Conservation (phyloP, 208 protist species). For the Leishmania gerbilli region DNA sequence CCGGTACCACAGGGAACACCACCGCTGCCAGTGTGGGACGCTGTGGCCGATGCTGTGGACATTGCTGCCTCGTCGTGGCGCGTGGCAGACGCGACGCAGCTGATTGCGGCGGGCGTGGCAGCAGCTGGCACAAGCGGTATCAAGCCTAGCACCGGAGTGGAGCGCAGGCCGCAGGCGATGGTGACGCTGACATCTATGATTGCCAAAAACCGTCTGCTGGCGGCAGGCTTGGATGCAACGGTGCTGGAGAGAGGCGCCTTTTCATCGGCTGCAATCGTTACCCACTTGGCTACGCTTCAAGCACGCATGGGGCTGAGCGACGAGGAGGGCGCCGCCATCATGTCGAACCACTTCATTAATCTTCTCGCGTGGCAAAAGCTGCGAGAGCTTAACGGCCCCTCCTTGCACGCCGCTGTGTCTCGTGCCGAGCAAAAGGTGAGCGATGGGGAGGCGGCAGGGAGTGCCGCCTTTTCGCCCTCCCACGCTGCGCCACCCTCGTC, state of each 20-base stretch:
- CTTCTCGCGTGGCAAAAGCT: constrained; percentile 80
- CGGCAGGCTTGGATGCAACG: constrained; percentile 50
- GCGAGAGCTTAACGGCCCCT: constrained; percentile 60
- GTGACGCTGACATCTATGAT: constrained; percentile 68
- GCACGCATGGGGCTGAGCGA: constrained; percentile 43
- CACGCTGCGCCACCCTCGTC: not conserved
- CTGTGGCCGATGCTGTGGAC: constrained; percentile 74
- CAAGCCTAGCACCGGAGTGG: not conserved
- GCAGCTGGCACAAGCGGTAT: constrained; percentile 9
- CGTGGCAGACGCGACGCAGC: constrained; percentile 54
- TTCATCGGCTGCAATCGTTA: constrained; percentile 59
- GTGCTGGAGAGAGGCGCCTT: constrained; percentile 63
- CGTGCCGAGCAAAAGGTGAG: not conserved
- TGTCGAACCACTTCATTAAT: constrained; percentile 90
- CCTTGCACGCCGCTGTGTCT: not conserved
- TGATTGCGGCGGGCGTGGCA: constrained; percentile 23
- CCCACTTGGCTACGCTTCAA: constrained; percentile 53
- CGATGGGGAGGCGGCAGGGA: not conserved
- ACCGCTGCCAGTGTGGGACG: constrained; percentile 69
- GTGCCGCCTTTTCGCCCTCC: not conserved
- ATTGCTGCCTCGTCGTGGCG: constrained; percentile 73
- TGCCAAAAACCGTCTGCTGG: constrained; percentile 58
- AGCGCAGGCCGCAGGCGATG: constrained; percentile 22
- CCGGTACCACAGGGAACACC: constrained; percentile 68
- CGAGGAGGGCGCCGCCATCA: constrained; percentile 60